These are phyloP conservation scores for Sodiomyces alkalinus DNA, from an alignment of 2,329 filamentous ascomycete genomes.

Conservation along the genomic window DNA sequence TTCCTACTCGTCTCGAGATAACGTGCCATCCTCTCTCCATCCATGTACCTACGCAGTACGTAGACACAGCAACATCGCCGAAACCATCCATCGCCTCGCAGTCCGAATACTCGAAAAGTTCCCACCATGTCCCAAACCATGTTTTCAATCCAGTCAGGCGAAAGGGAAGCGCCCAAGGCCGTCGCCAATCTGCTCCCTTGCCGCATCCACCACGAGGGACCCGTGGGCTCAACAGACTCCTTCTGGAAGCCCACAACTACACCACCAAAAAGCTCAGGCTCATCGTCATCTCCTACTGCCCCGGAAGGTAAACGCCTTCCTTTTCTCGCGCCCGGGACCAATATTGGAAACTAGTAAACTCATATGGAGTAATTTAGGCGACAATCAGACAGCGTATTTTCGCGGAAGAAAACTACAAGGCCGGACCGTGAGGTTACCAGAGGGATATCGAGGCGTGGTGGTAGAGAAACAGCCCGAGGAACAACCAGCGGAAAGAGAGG, in stretches of 20 bases:
- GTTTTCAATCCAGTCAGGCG: conserved; percentile 19
- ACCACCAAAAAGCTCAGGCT: conserved; percentile 21
- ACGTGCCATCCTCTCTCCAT: no score
- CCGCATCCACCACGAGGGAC: conserved; percentile 63
- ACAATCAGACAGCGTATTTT: conserved; percentile 47
- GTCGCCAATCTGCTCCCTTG: conserved; percentile 67
- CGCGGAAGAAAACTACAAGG: conserved; percentile 69
- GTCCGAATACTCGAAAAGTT: no score
- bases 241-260: conserved; percentile 56
- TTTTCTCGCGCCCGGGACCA: background rate
- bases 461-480: conserved; percentile 26
- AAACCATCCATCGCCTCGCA: background rate
- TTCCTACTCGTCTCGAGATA: no score
- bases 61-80: no score
- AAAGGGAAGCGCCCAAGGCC: conserved; percentile 17
- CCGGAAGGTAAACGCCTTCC: background rate
- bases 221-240: conserved; percentile 43
- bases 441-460: conserved; percentile 54
- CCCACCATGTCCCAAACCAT: conserved; percentile 26
- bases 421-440: conserved; percentile 48
- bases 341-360: conserved; percentile 2
- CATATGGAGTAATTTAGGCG: conserved; percentile 26
- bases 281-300: background rate
- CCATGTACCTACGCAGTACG: no score
- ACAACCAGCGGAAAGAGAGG: no score